phyloP scores from a whole-genome alignment of 192 early-diverging fungal species.

The Ramicandelaber brevisporus region DNA sequence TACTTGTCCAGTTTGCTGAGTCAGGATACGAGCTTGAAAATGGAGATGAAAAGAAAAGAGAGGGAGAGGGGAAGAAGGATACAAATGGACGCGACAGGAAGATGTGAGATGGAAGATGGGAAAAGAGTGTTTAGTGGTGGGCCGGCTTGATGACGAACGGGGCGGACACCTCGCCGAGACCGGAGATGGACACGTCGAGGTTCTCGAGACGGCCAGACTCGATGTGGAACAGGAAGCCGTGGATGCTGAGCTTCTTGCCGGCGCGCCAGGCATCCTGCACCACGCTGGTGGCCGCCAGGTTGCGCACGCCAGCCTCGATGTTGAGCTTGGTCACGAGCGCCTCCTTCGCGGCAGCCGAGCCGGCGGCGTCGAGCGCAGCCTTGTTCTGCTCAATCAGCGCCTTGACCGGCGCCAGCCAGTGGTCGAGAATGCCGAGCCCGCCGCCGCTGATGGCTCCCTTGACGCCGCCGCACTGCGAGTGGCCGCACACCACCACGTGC shows the following conservation, averaged over 20 bases:
- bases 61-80: no score
- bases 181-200: background rate
- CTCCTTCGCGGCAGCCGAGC: background rate
- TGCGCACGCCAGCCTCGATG: background rate
- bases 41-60: no score
- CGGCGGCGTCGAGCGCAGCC: background rate
- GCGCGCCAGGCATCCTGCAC: background rate
- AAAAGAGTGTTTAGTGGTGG: conserved; percentile 3
- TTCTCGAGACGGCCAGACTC: background rate
- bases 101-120: no score
- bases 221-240: background rate
- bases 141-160: conserved; percentile 1
- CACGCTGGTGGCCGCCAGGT: background rate
- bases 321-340: background rate
- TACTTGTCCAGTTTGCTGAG: no score
- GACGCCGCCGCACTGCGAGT: conserved; percentile 34
- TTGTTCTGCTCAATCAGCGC: conserved; percentile 44
- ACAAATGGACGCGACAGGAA: no score
- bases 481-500: conserved; percentile 65
- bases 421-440: conserved; percentile 43
- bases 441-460: conserved; percentile 15
- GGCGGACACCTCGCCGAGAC: background rate
- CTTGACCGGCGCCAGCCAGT: conserved; percentile 66
- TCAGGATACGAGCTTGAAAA: no score
- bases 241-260: background rate